Percentiles rank a stretch among this genome's conserved stretches.
Evolutionary conservation across 1,139 yeast genomes (phyloP).

Genomic region (Diutina sp.): DNA sequence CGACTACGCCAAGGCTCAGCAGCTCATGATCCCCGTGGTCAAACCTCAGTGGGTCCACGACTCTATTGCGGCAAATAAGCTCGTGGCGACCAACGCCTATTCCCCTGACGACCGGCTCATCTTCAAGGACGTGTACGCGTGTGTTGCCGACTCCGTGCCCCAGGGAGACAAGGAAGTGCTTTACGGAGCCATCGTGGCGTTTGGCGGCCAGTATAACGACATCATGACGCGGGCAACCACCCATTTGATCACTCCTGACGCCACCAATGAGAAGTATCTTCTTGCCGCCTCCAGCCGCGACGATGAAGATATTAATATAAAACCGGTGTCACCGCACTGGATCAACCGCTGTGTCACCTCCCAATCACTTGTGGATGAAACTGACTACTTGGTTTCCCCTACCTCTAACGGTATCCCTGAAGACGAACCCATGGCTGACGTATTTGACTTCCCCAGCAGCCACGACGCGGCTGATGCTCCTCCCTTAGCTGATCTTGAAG

Average conservation of each 20-base stretch:
- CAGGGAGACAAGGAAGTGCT: slow-evolving; percentile 52
- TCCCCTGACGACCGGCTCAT: slow-evolving; percentile 61
- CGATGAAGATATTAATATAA: slow-evolving; percentile 19
- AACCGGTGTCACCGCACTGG: slow-evolving; percentile 70
- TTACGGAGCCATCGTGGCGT: slow-evolving; percentile 51
- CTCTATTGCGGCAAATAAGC: slow-evolving; percentile 19
- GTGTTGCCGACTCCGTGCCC: slow-evolving; percentile 46
- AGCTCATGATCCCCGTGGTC: slow-evolving; percentile 55
- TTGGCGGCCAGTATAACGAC: slow-evolving; percentile 65
- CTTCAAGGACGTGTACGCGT: slow-evolving; percentile 47
- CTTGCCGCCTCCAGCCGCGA: slow-evolving; percentile 22
- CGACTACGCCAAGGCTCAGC: slow-evolving; percentile 4
- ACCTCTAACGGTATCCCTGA: neutral
- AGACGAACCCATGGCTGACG: neutral
- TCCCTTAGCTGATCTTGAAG: slow-evolving; percentile 6
- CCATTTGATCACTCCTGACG: slow-evolving; percentile 53
- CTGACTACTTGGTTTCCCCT: slow-evolving; percentile 31
- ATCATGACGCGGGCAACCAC: slow-evolving; percentile 62
- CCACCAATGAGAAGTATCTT: slow-evolving; percentile 36
- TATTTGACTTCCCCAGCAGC: neutral
- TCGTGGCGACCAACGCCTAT: slow-evolving; percentile 18
- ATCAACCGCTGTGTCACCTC: slow-evolving; percentile 51
- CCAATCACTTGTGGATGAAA: slow-evolving; percentile 38
- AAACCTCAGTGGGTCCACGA: slow-evolving; percentile 51
- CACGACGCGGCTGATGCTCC: neutral